Base-by-base conservation (phyloP, 768 basidiomycete species). In the Mycena galericulata region DNA sequence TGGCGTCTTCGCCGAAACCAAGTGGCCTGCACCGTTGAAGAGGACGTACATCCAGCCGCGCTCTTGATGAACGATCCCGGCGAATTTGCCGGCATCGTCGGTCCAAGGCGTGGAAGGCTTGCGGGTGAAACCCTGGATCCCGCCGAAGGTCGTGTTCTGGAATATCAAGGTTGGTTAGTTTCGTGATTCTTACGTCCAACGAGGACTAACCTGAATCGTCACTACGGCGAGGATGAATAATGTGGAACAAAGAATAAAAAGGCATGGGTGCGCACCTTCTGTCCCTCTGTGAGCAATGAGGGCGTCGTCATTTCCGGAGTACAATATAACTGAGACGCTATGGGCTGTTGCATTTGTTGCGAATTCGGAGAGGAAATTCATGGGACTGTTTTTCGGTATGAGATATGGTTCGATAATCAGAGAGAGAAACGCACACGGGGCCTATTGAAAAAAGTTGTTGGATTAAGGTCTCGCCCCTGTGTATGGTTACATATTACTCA, bases 61-160 rank as follows among this genome's bases (percentile, higher is more conserved):
- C 77, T 93, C 92, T 76, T 92, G 91, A 72, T 92, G 91, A 20
- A 93, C 83, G 34, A 92, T 88, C 0, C 92, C 92, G 0, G 87
- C 90, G 61, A 88, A 84, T 59, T 87, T 79, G 15, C 88, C 87
- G 2, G 76, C 73, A 58, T 91, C 89, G 56, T 89, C 87, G 60
- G 78, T 79, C 90, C 91, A 93, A 0, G 88, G 85, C 0, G 92
- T 93, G 3, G 88, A 85, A 0, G 92, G 92, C 64, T 85, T 83
- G 51, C 87, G 82, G 4, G 89, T 88, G 76, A 94, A 94, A 4
- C 92, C 92, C 77, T 88, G 90, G 46, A 89, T 88, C 8, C 91
- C 92, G 27, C 91, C 92, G 70, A 93, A 94, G 0, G 92, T 92
- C 27, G 91, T 92, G 72, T 94, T 94, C 90, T 92, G 47, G 22